These are phyloP conservation scores for Phalaenopsis aphrodite DNA, from an alignment of 106 monocot genomes.

Conservation along the genomic window DNA sequence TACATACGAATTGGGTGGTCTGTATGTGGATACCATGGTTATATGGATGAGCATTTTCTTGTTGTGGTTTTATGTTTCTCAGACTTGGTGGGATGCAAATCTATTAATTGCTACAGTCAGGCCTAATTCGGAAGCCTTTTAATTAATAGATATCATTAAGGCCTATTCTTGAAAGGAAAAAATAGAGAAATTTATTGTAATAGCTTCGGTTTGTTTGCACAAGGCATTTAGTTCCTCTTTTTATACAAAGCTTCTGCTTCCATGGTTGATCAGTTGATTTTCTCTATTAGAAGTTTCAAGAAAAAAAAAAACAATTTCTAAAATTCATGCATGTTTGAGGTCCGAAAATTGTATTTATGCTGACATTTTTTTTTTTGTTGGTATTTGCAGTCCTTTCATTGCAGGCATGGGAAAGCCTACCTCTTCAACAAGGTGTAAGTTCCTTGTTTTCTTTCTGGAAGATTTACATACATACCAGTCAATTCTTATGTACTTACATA, in stretches of 20 bases:
- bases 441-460: conserved; percentile 3
- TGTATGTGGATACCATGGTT: too few species aligned
- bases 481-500: too few species aligned
- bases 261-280: not conserved
- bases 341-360: not conserved
- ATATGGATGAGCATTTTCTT: not conserved
- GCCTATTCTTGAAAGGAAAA: not conserved
- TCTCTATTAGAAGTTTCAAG: not conserved
- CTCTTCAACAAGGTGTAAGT: conserved; percentile 88
- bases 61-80: not conserved
- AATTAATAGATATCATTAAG: not conserved
- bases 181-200: not conserved
- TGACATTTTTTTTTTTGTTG: conserved; percentile 4
- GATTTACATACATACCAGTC: too few species aligned
- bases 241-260: not conserved
- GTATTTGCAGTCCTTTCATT: conserved; percentile 54
- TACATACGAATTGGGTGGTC: too few species aligned
- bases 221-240: not conserved
- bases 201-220: not conserved
- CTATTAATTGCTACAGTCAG: not conserved
- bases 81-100: not conserved
- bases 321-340: not conserved
- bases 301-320: not conserved
- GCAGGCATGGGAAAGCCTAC: conserved; percentile 81
- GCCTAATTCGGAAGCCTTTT: not conserved